Conservation (phyloP, 2,329 filamentous ascomycete species). For the Aspergillus sclerotialis region DNA sequence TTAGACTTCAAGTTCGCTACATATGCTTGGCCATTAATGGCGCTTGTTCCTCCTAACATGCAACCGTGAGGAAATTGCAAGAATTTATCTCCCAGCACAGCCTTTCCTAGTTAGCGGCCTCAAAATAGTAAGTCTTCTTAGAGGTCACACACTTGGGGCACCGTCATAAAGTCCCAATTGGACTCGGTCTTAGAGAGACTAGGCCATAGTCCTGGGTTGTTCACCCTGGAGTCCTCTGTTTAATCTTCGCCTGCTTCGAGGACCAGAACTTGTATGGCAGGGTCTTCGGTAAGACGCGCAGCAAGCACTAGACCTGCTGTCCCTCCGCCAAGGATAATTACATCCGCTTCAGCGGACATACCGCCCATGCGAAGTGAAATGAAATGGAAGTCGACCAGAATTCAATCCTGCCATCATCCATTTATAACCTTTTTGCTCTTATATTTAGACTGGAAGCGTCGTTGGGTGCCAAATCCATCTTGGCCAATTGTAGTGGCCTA, state of each 20-base stretch:
- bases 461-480: too few relatives aligned
- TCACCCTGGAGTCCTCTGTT: slow-evolving; percentile 22
- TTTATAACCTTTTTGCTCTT: too few relatives aligned
- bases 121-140: slow-evolving; percentile 38
- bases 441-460: too few relatives aligned
- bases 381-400: too few relatives aligned
- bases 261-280: slow-evolving; percentile 20
- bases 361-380: too few relatives aligned
- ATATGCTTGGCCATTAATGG: slow-evolving; percentile 40
- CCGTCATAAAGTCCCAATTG: slow-evolving; percentile 38
- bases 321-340: slow-evolving; percentile 30
- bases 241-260: slow-evolving; percentile 27
- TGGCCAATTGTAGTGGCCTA: too few relatives aligned
- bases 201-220: slow-evolving; percentile 17
- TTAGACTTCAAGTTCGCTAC: slow-evolving; percentile 30
- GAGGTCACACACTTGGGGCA: slow-evolving; percentile 36
- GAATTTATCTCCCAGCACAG: too few relatives aligned
- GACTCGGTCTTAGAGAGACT: slow-evolving; percentile 28
- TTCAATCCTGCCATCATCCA: too few relatives aligned
- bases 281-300: slow-evolving; percentile 27
- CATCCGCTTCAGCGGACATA: too few relatives aligned
- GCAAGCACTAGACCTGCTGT: slow-evolving; percentile 30
- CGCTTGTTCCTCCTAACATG: slow-evolving; percentile 39
- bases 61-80: too few relatives aligned
- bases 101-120: too few relatives aligned